Percentiles rank a stretch among this genome's conserved stretches.
Evolutionary conservation across 495 filamentous ascomycete species (phyloP).

Genomic region (Aspergillus ellipticus): DNA sequence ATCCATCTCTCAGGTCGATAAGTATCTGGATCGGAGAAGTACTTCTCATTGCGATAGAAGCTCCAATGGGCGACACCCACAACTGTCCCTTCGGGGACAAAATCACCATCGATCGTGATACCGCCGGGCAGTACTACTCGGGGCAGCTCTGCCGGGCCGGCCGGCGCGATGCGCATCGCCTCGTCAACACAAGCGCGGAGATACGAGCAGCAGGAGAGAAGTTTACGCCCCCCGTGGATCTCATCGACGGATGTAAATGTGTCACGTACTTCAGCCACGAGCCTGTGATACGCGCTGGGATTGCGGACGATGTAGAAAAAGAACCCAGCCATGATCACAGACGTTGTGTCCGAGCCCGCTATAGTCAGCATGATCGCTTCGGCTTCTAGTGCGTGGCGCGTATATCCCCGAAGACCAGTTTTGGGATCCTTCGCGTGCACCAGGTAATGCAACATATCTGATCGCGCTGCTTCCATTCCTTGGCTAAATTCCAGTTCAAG

Average conservation of each 20-base stretch:
- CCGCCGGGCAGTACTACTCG: conserved; percentile 46
- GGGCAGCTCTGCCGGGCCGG: conserved; percentile 41
- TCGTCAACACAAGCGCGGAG: conserved; percentile 58
- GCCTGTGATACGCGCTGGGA: conserved; percentile 17
- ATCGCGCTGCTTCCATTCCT: not conserved
- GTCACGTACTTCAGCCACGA: conserved; percentile 26
- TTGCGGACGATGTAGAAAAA: conserved; percentile 34
- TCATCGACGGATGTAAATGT: conserved; percentile 23
- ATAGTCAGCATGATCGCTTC: conserved; percentile 9
- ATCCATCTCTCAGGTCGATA: conserved; percentile 12
- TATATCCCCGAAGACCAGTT: conserved; percentile 4
- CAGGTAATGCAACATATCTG: conserved; percentile 8
- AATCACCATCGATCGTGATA: conserved; percentile 38
- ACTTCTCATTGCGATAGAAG: conserved; percentile 7
- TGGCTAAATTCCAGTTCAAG: not conserved
- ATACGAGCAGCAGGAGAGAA: conserved; percentile 28
- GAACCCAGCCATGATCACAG: conserved; percentile 4
- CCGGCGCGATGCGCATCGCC: conserved; percentile 51
- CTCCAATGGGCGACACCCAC: conserved; percentile 8
- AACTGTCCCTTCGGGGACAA: conserved; percentile 29
- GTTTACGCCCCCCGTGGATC: conserved; percentile 32
- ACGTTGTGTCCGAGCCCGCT: conserved; percentile 10
- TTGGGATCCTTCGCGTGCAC: conserved; percentile 6
- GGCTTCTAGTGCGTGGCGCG: conserved; percentile 4
- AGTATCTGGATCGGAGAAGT: conserved; percentile 1